Evolutionary conservation across 495 filamentous ascomycete species (phyloP).

Genomic region (Aspergillus indologenus): DNA sequence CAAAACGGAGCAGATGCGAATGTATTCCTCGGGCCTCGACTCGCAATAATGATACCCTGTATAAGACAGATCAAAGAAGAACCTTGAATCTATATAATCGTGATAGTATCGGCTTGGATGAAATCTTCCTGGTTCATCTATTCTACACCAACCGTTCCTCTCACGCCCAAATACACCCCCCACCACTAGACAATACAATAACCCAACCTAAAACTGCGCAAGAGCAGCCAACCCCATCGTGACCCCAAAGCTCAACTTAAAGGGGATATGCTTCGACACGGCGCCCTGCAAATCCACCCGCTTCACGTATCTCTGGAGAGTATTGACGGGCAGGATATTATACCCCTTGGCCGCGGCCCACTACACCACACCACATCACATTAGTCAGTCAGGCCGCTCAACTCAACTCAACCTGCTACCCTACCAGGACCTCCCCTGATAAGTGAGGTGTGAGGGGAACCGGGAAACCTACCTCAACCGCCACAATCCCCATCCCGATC

Average conservation of each 20-base stretch:
- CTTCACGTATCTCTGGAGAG: constrained; percentile 58
- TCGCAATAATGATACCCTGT: constrained; percentile 25
- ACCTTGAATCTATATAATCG: not conserved
- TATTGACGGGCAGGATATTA: constrained; percentile 60
- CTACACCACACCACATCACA: too few relatives aligned
- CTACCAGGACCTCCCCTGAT: too few relatives aligned
- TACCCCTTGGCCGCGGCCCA: constrained; percentile 71
- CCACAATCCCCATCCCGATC: constrained; percentile 65
- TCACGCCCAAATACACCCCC: too few relatives aligned
- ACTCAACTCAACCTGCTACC: too few relatives aligned
- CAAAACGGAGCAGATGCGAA: not conserved
- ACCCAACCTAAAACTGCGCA: constrained; percentile 46
- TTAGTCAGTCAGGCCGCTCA: too few relatives aligned
- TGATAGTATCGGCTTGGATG: too few relatives aligned
- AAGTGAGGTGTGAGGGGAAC: too few relatives aligned
- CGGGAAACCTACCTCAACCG: constrained; percentile 67
- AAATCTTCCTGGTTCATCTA: too few relatives aligned
- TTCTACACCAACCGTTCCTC: too few relatives aligned
- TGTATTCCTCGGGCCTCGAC: too few relatives aligned
- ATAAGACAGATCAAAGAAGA: constrained; percentile 16
- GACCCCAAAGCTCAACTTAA: constrained; percentile 74
- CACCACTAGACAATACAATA: too few relatives aligned
- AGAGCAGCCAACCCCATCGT: constrained; percentile 80
- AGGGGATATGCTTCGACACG: constrained; percentile 64
- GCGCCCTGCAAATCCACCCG: constrained; percentile 54